phyloP scores from a whole-genome alignment of 1,284 basidiomycete species.

The Trametes versicolor region DNA sequence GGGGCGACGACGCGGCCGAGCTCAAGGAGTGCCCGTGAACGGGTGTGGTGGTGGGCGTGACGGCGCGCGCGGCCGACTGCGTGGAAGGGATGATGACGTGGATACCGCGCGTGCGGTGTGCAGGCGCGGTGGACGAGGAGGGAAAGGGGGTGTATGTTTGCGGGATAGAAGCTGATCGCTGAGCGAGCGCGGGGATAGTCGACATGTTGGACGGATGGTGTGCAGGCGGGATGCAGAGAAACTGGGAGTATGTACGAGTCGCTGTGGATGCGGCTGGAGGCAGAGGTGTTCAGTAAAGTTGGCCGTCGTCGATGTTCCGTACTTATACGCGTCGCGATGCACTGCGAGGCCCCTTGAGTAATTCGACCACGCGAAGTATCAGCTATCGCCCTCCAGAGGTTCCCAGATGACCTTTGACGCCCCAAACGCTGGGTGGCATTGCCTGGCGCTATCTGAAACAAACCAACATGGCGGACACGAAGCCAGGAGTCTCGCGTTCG shows the following conservation, averaged over 20 bases:
- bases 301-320: neutral
- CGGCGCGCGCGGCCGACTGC: neutral
- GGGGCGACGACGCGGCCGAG: neutral
- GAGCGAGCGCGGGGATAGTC: neutral
- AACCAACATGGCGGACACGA: neutral
- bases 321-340: neutral
- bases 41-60: neutral
- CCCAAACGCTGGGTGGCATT: neutral
- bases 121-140: neutral
- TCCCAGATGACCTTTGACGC: neutral
- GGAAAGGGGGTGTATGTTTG: neutral
- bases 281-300: neutral
- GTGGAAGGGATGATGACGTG: neutral
- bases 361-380: neutral
- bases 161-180: neutral
- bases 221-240: neutral
- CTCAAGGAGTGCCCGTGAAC: neutral
- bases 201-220: neutral
- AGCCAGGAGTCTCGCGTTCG: neutral
- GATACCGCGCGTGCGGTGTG: neutral
- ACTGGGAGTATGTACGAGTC: neutral
- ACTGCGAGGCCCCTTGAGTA: neutral
- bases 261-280: neutral
- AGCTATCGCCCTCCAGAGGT: neutral
- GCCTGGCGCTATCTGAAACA: neutral